These are phyloP conservation scores for Kodamaea restingae DNA, from an alignment of 805 yeast genomes.

Conservation along the genomic window DNA sequence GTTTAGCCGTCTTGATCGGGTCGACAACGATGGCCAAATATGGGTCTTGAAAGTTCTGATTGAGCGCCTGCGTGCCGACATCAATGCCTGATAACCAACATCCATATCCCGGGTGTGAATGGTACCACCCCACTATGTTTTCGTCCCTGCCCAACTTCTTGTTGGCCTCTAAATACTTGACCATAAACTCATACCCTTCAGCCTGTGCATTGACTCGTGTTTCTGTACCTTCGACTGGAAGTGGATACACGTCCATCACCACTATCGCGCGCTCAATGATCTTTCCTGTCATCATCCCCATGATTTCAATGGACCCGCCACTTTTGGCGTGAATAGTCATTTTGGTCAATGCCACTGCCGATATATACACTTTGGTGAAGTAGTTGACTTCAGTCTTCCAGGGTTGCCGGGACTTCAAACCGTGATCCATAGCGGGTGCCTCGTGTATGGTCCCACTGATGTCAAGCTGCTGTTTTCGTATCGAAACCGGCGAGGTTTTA, in stretches of 20 bases:
- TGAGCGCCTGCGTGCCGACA: constrained; percentile 80
- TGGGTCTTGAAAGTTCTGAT: constrained; percentile 89
- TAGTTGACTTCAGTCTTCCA: constrained; percentile 58
- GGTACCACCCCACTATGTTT: constrained; percentile 95
- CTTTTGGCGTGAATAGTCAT: constrained; percentile 76
- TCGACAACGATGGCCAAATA: constrained; percentile 86
- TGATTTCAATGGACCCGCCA: constrained; percentile 86
- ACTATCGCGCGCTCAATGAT: constrained; percentile 52
- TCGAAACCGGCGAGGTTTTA: background rate
- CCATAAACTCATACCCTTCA: constrained; percentile 95
- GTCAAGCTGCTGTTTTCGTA: background rate
- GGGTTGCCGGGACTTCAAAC: constrained; percentile 29
- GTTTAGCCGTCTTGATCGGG: constrained; percentile 62
- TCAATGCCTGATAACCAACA: constrained; percentile 95
- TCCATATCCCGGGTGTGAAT: constrained; percentile 98
- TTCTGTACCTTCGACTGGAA: constrained; percentile 96
- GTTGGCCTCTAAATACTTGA: constrained; percentile 62
- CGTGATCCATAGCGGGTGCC: constrained; percentile 12
- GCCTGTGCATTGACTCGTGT: constrained; percentile 91
- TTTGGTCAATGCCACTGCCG: constrained; percentile 67
- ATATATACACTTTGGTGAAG: constrained; percentile 59
- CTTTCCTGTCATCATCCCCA: constrained; percentile 93
- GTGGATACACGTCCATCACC: constrained; percentile 75
- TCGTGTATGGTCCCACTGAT: background rate
- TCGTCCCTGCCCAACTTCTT: constrained; percentile 47